Evolutionary conservation across 1,139 yeast genomes (phyloP).

Genomic region (Spathaspora sp.): DNA sequence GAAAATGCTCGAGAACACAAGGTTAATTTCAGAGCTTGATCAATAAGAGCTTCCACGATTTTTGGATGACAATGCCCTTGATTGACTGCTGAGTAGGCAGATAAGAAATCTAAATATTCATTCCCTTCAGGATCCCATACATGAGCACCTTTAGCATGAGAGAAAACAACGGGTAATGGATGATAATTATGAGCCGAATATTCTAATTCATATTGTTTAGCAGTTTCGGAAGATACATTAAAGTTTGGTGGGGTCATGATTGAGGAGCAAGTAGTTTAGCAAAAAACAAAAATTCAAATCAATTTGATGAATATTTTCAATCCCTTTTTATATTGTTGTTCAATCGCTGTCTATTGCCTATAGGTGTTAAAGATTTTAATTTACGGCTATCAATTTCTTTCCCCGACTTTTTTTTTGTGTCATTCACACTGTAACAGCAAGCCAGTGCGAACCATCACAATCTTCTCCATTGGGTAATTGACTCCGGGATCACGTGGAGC

Average conservation of each 20-base stretch:
- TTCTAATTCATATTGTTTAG: constrained; percentile 67
- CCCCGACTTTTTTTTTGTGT: background rate
- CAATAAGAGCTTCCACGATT: constrained; percentile 78
- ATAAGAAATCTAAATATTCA: constrained; percentile 81
- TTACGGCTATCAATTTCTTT: background rate
- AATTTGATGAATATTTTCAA: background rate
- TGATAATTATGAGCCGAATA: constrained; percentile 97
- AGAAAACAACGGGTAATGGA: constrained; percentile 92
- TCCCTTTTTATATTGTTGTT: constrained; percentile 1
- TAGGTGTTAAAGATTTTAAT: background rate
- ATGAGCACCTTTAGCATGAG: constrained; percentile 84
- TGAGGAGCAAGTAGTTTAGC: background rate
- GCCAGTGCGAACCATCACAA: background rate
- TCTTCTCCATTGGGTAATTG: background rate
- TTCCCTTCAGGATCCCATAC: constrained; percentile 99
- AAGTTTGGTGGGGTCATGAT: constrained; percentile 21
- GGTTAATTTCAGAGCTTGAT: constrained; percentile 84
- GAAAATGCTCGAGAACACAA: constrained; percentile 92
- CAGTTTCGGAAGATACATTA: constrained; percentile 61
- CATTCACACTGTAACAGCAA: background rate
- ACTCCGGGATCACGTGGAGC: background rate
- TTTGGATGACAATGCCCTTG: constrained; percentile 99
- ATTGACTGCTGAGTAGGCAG: constrained; percentile 96
- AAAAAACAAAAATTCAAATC: background rate
- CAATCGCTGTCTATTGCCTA: constrained; percentile 9